Conservation (phyloP, 2,329 filamentous ascomycete genomes). For the Xylariales sp. region DNA sequence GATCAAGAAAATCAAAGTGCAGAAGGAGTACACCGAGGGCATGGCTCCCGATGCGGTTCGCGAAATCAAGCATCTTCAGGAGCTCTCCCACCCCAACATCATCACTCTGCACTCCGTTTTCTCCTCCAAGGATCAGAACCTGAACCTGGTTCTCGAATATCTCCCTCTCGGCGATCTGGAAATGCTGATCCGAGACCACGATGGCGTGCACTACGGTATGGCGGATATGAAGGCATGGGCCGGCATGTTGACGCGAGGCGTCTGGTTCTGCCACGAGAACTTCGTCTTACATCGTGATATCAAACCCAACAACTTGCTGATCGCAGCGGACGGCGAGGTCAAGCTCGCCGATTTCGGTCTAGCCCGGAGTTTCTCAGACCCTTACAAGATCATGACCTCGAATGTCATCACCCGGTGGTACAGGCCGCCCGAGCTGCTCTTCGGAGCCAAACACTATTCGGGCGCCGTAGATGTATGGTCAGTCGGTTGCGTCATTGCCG, state of each 20-base stretch:
- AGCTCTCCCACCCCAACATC: conserved; percentile 92
- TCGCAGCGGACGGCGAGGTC: conserved; percentile 86
- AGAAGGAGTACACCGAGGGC: conserved; percentile 82
- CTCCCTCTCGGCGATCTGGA: conserved; percentile 92
- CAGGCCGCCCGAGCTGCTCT: conserved; percentile 87
- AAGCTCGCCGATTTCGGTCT: conserved; percentile 98
- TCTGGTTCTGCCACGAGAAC: conserved; percentile 97
- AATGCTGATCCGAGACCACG: conserved; percentile 84
- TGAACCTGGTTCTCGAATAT: conserved; percentile 93
- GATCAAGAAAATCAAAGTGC: conserved; percentile 89
- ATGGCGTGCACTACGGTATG: conserved; percentile 72
- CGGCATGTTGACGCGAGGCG: conserved; percentile 87
- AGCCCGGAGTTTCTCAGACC: conserved; percentile 83
- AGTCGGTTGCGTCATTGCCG: conserved; percentile 87
- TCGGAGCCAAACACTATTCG: conserved; percentile 83
- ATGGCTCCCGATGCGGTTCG: conserved; percentile 92
- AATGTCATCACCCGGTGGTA: conserved; percentile 98
- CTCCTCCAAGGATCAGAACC: conserved; percentile 92
- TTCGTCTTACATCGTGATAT: conserved; percentile 95
- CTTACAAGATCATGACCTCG: conserved; percentile 82
- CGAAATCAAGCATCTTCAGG: conserved; percentile 92
- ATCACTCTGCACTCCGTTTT: conserved; percentile 91
- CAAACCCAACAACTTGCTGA: conserved; percentile 96
- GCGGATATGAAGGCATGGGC: conserved; percentile 98
- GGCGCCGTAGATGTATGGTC: conserved; percentile 94